A percentile compares a stretch with the other conserved stretches of the same genome.
Conservation (phyloP, 2,329 filamentous ascomycete genomes). For the Botrytis tulipae region DNA sequence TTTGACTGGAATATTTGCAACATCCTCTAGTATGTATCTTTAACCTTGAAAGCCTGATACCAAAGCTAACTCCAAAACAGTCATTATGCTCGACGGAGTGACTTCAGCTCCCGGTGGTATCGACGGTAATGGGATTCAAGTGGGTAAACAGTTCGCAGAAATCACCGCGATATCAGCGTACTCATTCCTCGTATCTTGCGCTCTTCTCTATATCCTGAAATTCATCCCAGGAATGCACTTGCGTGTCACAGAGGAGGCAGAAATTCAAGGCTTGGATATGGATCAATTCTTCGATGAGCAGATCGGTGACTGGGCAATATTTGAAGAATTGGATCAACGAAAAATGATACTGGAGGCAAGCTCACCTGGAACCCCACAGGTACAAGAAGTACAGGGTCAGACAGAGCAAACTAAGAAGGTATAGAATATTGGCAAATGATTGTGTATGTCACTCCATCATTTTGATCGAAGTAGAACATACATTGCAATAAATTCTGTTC, state of each 20-base stretch:
- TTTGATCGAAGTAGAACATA: not conserved
- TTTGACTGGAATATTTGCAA: conserved; percentile 57
- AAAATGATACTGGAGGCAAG: conserved; percentile 24
- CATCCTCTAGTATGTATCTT: conserved; percentile 34
- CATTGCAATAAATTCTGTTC: not conserved
- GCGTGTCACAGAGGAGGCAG: conserved; percentile 53
- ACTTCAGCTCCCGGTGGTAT: conserved; percentile 46
- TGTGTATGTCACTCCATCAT: not conserved
- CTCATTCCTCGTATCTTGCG: conserved; percentile 52
- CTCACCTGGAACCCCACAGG: conserved; percentile 26
- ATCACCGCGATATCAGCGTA: conserved; percentile 55
- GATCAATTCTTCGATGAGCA: conserved; percentile 49
- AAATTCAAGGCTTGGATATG: conserved; percentile 52
- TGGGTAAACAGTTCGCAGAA: conserved; percentile 57
- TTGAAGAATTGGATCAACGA: conserved; percentile 32
- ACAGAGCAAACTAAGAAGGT: not conserved
- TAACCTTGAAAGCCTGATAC: not conserved
- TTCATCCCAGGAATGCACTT: conserved; percentile 57
- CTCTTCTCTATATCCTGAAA: conserved; percentile 55
- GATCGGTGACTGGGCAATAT: conserved; percentile 41
- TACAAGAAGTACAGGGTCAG: conserved; percentile 19
- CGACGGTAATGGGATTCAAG: conserved; percentile 52
- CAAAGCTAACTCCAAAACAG: conserved; percentile 32
- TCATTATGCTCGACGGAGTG: conserved; percentile 52
- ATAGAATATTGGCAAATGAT: not conserved